These are phyloP conservation scores for Scheffersomyces ergatensis DNA, from an alignment of 805 yeast species.

Conservation along the genomic window DNA sequence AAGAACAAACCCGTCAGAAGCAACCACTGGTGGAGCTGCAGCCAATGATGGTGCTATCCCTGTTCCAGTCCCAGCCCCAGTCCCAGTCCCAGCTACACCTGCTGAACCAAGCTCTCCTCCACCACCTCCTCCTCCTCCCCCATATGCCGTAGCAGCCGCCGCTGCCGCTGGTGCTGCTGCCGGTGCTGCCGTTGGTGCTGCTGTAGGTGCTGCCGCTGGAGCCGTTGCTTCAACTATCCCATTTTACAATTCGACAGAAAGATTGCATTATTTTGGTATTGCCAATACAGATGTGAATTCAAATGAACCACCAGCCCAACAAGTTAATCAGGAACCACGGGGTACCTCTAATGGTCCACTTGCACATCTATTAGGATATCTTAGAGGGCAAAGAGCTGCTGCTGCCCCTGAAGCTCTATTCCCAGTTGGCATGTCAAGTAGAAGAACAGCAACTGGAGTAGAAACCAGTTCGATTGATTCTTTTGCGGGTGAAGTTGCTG, in stretches of 20 bases:
- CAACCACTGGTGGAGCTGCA: background rate
- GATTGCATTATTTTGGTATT: slow-evolving; percentile 4
- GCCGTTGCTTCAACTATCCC: background rate
- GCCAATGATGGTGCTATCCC: background rate
- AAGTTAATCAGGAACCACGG: background rate
- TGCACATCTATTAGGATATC: slow-evolving; percentile 5
- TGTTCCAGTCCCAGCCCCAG: background rate
- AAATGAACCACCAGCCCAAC: background rate
- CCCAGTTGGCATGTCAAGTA: slow-evolving; percentile 44
- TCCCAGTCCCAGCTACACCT: too few species aligned
- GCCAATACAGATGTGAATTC: background rate
- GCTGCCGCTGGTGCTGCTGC: background rate
- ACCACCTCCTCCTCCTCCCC: background rate
- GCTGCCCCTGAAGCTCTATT: slow-evolving; percentile 21
- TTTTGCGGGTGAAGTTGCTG: slow-evolving; percentile 17
- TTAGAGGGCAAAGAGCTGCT: slow-evolving; percentile 6
- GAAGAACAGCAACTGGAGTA: slow-evolving; percentile 45
- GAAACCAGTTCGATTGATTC: slow-evolving; percentile 22
- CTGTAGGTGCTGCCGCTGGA: background rate
- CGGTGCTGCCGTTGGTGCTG: too few species aligned
- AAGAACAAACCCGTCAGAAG: background rate
- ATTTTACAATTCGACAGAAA: background rate
- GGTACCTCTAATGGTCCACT: slow-evolving; percentile 3
- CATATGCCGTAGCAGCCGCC: too few species aligned
- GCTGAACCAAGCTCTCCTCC: background rate